These are phyloP conservation scores for Nakazawaea ishiwadae DNA, from an alignment of 805 yeast genomes.

Conservation along the genomic window DNA sequence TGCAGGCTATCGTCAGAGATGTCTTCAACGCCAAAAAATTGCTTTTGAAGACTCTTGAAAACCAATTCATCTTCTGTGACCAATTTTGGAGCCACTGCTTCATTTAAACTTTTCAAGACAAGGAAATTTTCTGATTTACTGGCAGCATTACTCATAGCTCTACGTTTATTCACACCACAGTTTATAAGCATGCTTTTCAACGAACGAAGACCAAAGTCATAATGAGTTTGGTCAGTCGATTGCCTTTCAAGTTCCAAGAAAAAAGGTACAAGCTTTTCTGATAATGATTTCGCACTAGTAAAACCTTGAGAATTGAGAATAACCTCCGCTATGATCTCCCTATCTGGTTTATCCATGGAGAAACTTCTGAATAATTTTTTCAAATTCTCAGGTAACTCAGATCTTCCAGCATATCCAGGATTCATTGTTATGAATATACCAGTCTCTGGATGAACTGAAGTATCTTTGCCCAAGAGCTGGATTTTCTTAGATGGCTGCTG, in stretches of 20 bases:
- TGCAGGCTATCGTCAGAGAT: constrained; percentile 20
- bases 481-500: constrained; percentile 20
- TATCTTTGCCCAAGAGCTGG: constrained; percentile 36
- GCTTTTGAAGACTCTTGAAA: constrained; percentile 23
- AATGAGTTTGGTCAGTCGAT: constrained; percentile 60
- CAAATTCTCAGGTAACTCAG: constrained; percentile 79
- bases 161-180: constrained; percentile 46
- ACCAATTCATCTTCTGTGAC: constrained; percentile 43
- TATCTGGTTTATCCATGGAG: constrained; percentile 71
- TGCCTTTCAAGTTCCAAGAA: constrained; percentile 38
- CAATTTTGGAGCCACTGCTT: constrained; percentile 66
- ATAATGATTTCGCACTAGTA: constrained; percentile 34
- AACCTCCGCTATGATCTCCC: constrained; percentile 61
- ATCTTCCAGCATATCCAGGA: constrained; percentile 83
- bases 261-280: constrained; percentile 49
- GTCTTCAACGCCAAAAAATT: constrained; percentile 23
- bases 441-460: constrained; percentile 39
- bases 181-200: constrained; percentile 60
- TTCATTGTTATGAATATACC: constrained; percentile 90
- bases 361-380: constrained; percentile 73
- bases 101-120: constrained; percentile 49
- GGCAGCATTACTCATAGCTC: neutral
- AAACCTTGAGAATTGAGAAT: constrained; percentile 75
- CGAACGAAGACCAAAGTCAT: constrained; percentile 88
- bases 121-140: constrained; percentile 24